phyloP scores from a whole-genome alignment of 208 protist species.

The Vickermania ingenoplastis region DNA sequence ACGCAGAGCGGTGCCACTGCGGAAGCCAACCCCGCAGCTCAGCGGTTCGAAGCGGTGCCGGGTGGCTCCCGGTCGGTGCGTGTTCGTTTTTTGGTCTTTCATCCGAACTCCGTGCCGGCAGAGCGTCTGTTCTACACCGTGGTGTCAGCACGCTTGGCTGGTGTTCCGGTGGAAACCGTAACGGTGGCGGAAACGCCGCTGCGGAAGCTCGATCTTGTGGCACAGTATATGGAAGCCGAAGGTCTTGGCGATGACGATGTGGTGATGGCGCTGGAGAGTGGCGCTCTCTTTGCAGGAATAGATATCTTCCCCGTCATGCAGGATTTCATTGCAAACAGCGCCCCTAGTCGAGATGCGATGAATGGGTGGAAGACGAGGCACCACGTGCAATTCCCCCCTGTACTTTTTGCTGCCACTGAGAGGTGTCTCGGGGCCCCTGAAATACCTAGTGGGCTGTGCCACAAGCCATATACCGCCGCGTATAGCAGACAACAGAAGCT shows the following conservation, averaged over 20 bases:
- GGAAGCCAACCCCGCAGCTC: background rate
- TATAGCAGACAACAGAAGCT: background rate
- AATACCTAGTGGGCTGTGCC: background rate
- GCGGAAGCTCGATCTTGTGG: background rate
- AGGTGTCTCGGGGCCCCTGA: background rate
- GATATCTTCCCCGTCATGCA: background rate
- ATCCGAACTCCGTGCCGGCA: background rate
- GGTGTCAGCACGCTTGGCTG: background rate
- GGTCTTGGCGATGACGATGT: background rate
- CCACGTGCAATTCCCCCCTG: background rate
- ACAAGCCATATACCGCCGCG: background rate
- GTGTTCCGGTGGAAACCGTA: background rate
- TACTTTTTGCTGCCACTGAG: background rate
- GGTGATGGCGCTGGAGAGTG: background rate
- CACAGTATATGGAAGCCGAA: background rate
- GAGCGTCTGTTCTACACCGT: background rate
- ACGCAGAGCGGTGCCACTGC: background rate
- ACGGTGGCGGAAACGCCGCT: background rate
- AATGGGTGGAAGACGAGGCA: background rate
- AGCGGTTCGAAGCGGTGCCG: background rate
- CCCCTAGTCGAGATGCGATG: background rate
- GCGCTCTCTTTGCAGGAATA: background rate
- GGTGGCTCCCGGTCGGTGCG: background rate
- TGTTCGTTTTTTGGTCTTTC: background rate
- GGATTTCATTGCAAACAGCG: background rate